phyloP scores from a whole-genome alignment of 73 alveolate species.

The Stentor roeselii region DNA sequence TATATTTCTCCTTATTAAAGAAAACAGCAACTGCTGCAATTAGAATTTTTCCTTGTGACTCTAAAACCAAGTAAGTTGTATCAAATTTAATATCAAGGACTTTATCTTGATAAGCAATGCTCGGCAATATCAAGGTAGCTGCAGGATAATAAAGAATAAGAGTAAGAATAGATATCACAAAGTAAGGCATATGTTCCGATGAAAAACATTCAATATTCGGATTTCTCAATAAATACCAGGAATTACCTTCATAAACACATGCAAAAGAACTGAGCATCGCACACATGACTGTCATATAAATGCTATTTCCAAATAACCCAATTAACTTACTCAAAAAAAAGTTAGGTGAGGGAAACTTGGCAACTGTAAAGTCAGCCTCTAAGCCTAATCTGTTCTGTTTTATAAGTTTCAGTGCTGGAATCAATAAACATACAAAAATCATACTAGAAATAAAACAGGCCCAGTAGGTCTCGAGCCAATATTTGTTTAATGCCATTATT shows the following conservation, averaged over 20 bases:
- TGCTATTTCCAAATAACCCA: not conserved
- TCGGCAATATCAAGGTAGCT: conserved; percentile 46
- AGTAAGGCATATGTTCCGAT: conserved; percentile 17
- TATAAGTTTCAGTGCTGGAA: not conserved
- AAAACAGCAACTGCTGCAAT: conserved; percentile 49
- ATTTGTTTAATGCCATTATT: not conserved
- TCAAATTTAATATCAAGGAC: conserved; percentile 41
- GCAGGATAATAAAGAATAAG: conserved; percentile 45
- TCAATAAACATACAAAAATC: not conserved
- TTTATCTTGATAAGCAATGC: conserved; percentile 36
- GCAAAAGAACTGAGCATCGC: not conserved
- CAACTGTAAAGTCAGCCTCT: not conserved
- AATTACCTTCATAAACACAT: not conserved
- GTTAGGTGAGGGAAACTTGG: not conserved
- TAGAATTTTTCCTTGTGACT: conserved; percentile 38
- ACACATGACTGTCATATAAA: not conserved
- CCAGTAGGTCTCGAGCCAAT: not conserved
- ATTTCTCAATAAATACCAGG: not conserved
- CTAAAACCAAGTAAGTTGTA: conserved; percentile 42
- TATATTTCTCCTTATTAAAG: not conserved
- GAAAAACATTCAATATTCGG: not conserved
- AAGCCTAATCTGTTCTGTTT: not conserved
- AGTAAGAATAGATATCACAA: conserved; percentile 28
- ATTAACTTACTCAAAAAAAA: not conserved
- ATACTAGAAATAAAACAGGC: not conserved